Conservation (phyloP, 805 yeast species). For the Monosporozyma solicola region DNA sequence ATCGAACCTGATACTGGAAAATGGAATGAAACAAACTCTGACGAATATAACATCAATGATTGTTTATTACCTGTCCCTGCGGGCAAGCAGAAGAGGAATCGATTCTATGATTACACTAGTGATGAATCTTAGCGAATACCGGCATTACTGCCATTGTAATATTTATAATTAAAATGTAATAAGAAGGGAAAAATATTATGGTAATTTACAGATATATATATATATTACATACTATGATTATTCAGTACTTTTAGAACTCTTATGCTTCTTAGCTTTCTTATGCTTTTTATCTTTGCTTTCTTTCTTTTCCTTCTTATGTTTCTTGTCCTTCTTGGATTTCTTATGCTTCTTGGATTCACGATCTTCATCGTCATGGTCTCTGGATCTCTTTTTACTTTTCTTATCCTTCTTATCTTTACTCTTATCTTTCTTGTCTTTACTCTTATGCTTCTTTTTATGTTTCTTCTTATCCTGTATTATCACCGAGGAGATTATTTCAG, state of each 20-base stretch:
- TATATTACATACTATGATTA: background rate
- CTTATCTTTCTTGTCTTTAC: slow-evolving; percentile 4
- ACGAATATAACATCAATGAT: slow-evolving; percentile 11
- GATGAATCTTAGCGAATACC: background rate
- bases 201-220: background rate
- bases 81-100: background rate
- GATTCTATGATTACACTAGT: background rate
- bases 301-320: slow-evolving; percentile 25
- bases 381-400: slow-evolving; percentile 15
- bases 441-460: slow-evolving; percentile 9
- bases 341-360: slow-evolving; percentile 20
- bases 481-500: slow-evolving; percentile 2
- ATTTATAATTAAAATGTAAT: background rate
- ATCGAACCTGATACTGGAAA: background rate
- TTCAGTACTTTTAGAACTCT: background rate
- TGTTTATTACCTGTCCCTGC: slow-evolving; percentile 6
- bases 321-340: slow-evolving; percentile 14
- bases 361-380: slow-evolving; percentile 11
- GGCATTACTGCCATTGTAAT: background rate
- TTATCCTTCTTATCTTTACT: slow-evolving; percentile 11
- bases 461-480: slow-evolving; percentile 1
- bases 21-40: background rate
- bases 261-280: slow-evolving; percentile 1
- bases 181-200: background rate
- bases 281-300: slow-evolving; percentile 10